These are phyloP conservation scores for Platanthera guangdongensis DNA, from an alignment of 106 monocot genomes.

Conservation along the genomic window DNA sequence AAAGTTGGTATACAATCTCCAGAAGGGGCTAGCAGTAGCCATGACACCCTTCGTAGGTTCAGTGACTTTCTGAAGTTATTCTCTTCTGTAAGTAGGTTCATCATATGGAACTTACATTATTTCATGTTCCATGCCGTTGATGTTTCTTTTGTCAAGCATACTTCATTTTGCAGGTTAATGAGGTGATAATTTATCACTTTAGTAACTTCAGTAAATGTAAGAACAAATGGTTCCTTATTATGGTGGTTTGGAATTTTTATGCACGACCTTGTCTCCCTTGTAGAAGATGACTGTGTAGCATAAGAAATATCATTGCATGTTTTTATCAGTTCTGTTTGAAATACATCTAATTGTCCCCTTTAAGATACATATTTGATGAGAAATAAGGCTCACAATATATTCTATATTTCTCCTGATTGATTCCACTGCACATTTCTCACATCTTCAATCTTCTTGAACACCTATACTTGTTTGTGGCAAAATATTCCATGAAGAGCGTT, in stretches of 20 bases:
- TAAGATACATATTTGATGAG: not conserved
- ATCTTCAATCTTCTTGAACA: not conserved
- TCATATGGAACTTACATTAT: not conserved
- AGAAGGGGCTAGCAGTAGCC: conserved; percentile 73
- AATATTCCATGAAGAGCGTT: not conserved
- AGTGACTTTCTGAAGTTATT: conserved; percentile 88
- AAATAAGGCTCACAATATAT: not conserved
- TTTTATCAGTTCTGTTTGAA: too few relatives aligned
- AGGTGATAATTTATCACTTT: not conserved
- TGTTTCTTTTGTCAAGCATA: not conserved
- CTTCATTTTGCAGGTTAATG: not conserved
- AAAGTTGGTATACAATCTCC: conserved; percentile 96
- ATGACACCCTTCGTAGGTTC: conserved; percentile 67
- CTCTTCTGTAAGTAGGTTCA: conserved; percentile 58
- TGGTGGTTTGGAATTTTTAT: not conserved
- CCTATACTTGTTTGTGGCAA: not conserved
- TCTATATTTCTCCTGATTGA: not conserved
- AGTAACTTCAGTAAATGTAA: not conserved
- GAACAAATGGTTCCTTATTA: not conserved
- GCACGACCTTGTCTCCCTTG: not conserved
- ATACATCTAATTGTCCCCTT: too few relatives aligned
- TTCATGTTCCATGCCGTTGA: not conserved
- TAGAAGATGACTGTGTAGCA: not conserved
- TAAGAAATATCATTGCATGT: not conserved
- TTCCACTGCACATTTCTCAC: not conserved